Conservation (phyloP, 768 basidiomycete species). For the Xanthoconium stramineum region DNA sequence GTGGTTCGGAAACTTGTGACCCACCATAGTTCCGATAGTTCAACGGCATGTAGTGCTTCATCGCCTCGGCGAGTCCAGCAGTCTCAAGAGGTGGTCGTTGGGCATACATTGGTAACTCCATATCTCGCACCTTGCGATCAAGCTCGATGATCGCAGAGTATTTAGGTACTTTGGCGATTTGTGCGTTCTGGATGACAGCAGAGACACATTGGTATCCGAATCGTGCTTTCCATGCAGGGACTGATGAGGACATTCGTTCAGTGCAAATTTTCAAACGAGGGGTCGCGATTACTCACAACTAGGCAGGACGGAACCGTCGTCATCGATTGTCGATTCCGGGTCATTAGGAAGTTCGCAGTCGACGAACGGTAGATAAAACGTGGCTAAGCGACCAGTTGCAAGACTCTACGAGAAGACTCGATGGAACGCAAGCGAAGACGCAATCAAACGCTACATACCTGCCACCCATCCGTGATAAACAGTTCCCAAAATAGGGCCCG, state of each 20-base stretch:
- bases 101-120: constrained; percentile 63
- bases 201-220: constrained; percentile 66
- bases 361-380: constrained; percentile 68
- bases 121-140: constrained; percentile 63
- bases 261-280: not conserved
- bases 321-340: constrained; percentile 52
- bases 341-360: constrained; percentile 69
- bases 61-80: constrained; percentile 54
- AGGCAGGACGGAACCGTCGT: constrained; percentile 53
- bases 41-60: constrained; percentile 72
- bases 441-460: constrained; percentile 40
- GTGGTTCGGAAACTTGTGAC: constrained; percentile 19
- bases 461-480: constrained; percentile 73
- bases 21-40: constrained; percentile 70
- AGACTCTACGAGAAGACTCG: constrained; percentile 45
- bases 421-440: not conserved
- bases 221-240: constrained; percentile 67
- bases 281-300: constrained; percentile 47
- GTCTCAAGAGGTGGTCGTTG: constrained; percentile 48
- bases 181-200: constrained; percentile 63
- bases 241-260: constrained; percentile 29
- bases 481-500: constrained; percentile 72
- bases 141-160: constrained; percentile 62
- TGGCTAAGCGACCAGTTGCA: constrained; percentile 65
- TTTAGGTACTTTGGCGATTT: constrained; percentile 62